Evolutionary conservation across 805 yeast genomes (phyloP), one percentile per base, ranked within the genome.

Genomic region (Zygoascus tannicola): DNA sequence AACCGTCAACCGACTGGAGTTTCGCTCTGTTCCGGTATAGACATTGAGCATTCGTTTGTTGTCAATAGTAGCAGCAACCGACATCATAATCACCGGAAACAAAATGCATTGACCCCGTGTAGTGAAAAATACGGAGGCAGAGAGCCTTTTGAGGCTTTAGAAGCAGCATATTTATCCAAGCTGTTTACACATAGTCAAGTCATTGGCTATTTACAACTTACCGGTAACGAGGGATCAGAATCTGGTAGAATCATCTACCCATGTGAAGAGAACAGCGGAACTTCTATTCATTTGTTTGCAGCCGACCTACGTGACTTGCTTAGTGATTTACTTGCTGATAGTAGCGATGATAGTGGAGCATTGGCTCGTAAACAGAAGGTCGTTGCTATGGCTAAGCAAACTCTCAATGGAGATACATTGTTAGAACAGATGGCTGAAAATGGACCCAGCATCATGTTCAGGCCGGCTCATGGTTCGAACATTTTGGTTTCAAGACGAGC

Each of bases 111-210:
- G 16, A 56, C 58, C 8, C 85, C 90, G 2, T 87, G 96, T 62
- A 81, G 85, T 34, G 95, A 85, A 56, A 85, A 80, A 40, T 87
- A 85, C 60, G 68, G 81, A 32, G 97, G 97, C 8, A 85, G 78
- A 54, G 62, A 59, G 1, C 80, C 87, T 4, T 78, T 81, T 56
- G 92, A 76, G 53, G 76, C 82, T 5, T 57, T 74, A 20, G 87
- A 81, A 51, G 73, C 80, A 1, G 23, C 22, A 32, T 44, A 44
- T 32, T 22, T 58, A 36, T 36, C 51, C 28, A 46, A 42, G 21
- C 48, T 48, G 30, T 40, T 53, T 22, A 32, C 5, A 3, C 21
- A 19, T 16, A 8, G n/a, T 18, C 3, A 23, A 12, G 19, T 58
- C 26, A 69, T 74, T 48, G 95, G 94, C 1, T 86, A 77, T 58